phyloP scores from a whole-genome alignment of 2,329 filamentous ascomycete species.

The Colletotrichum costaricense region DNA sequence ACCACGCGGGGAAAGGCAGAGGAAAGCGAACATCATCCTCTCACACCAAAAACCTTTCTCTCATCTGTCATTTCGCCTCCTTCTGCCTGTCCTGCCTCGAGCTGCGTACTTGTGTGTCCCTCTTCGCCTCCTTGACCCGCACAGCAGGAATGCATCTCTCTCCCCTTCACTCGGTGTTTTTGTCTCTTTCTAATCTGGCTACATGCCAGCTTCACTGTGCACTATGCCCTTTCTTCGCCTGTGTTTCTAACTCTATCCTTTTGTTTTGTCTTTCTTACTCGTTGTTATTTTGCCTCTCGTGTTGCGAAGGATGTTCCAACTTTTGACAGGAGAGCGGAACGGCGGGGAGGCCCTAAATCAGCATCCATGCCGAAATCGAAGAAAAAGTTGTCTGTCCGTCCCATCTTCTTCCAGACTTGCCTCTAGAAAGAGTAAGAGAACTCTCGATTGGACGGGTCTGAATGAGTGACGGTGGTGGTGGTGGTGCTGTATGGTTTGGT shows the following conservation, averaged over 20 bases:
- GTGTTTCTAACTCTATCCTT: slow-evolving; percentile 10
- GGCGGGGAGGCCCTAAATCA: no score
- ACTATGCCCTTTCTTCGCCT: slow-evolving; percentile 8
- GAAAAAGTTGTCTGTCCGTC: no score
- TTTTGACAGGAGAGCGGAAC: no score
- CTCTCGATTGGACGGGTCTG: not conserved
- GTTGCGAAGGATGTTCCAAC: not conserved
- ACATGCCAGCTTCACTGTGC: slow-evolving; percentile 8
- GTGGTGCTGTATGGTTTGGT: not conserved
- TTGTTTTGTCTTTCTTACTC: not conserved
- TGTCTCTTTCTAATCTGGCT: slow-evolving; percentile 31
- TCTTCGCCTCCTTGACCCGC: slow-evolving; percentile 23
- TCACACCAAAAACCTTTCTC: not conserved
- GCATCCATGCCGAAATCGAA: not conserved
- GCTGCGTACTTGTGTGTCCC: not conserved
- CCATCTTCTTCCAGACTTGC: not conserved
- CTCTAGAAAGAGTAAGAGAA: not conserved
- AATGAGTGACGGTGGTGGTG: not conserved
- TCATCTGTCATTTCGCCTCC: not conserved
- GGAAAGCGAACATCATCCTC: not conserved
- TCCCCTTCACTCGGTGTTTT: slow-evolving; percentile 14
- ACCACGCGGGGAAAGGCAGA: not conserved
- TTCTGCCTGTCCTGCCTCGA: not conserved
- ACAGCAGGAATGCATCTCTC: slow-evolving; percentile 27
- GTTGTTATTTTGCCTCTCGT: not conserved